Conservation (phyloP, 345 rosid genomes). For the Sonneratia alba region DNA sequence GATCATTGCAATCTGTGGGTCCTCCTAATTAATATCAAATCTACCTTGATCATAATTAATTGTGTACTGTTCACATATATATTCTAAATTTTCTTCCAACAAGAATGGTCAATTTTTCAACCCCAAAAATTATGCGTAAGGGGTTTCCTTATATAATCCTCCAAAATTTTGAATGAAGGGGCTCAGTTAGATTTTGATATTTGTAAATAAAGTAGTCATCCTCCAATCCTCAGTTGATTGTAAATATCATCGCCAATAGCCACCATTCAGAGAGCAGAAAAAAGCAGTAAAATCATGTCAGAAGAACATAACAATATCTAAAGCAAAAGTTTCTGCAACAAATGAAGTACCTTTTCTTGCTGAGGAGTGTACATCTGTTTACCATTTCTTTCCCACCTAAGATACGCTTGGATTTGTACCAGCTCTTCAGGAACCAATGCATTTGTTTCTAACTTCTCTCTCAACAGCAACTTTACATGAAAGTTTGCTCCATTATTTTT, state of each 20-base stretch:
- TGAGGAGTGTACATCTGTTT: slow-evolving; percentile 77
- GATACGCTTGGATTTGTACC: slow-evolving; percentile 85
- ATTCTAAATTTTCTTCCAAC: neutral
- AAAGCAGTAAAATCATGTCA: neutral
- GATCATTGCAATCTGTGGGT: neutral
- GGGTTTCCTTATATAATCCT: neutral
- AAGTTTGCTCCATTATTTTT: slow-evolving; percentile 83
- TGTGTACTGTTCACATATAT: neutral
- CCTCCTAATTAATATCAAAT: neutral
- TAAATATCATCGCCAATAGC: neutral
- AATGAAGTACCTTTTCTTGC: slow-evolving; percentile 50
- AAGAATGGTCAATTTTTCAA: neutral
- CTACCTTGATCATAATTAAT: neutral
- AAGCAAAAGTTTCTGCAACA: neutral
- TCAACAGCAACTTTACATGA: slow-evolving; percentile 52
- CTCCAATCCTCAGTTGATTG: neutral
- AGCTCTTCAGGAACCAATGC: slow-evolving; percentile 49
- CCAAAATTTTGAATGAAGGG: neutral
- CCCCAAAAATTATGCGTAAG: neutral
- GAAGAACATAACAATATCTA: neutral
- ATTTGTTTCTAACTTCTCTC: slow-evolving; percentile 30
- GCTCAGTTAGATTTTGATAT: neutral
- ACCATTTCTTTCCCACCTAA: slow-evolving; percentile 97
- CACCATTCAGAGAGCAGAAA: neutral
- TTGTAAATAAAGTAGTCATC: neutral